A percentile compares a stretch with the other conserved stretches of the same genome.
These are phyloP conservation scores for Amyloporia xantha DNA, from an alignment of 768 basidiomycete species.

Conservation along the genomic window DNA sequence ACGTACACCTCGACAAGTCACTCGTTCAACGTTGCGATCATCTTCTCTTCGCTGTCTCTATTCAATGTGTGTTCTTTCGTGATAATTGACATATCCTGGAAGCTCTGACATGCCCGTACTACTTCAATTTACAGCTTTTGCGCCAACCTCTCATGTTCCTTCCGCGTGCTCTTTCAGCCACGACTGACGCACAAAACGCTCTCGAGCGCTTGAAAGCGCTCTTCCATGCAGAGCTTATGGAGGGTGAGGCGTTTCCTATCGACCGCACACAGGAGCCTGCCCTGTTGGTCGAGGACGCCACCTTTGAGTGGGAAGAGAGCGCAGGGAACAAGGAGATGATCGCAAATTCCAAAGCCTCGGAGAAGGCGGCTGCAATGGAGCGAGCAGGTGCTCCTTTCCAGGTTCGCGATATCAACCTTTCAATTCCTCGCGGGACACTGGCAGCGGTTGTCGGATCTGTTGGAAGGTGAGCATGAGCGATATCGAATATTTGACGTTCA, in stretches of 20 bases:
- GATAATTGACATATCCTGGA: too few relatives aligned
- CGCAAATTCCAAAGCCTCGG: slow-evolving; percentile 13
- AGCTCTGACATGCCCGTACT: too few relatives aligned
- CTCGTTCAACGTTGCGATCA: slow-evolving; percentile 55
- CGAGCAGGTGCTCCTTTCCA: slow-evolving; percentile 36
- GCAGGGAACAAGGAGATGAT: slow-evolving; percentile 9
- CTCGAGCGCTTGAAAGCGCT: slow-evolving; percentile 38
- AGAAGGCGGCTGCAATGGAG: slow-evolving; percentile 7
- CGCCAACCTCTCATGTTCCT: slow-evolving; percentile 67
- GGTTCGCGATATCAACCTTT: slow-evolving; percentile 43
- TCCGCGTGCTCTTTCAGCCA: slow-evolving; percentile 53
- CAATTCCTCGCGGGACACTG: slow-evolving; percentile 49
- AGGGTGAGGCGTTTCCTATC: slow-evolving; percentile 36
- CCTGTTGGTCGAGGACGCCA: slow-evolving; percentile 43
- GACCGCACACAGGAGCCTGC: slow-evolving; percentile 42
- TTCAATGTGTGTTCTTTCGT: slow-evolving; percentile 43
- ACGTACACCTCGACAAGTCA: slow-evolving; percentile 52
- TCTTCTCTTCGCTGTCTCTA: slow-evolving; percentile 60
- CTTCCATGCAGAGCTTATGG: slow-evolving; percentile 50
- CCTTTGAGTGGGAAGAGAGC: slow-evolving; percentile 58
- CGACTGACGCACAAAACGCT: slow-evolving; percentile 60
- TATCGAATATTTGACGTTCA: neutral
- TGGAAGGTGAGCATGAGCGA: slow-evolving; percentile 34
- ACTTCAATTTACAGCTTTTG: slow-evolving; percentile 36
- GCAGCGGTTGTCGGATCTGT: slow-evolving; percentile 64